These are phyloP conservation scores for Cutaneotrichosporon sp. DNA, from an alignment of 1,284 basidiomycete species.

Conservation along the genomic window DNA sequence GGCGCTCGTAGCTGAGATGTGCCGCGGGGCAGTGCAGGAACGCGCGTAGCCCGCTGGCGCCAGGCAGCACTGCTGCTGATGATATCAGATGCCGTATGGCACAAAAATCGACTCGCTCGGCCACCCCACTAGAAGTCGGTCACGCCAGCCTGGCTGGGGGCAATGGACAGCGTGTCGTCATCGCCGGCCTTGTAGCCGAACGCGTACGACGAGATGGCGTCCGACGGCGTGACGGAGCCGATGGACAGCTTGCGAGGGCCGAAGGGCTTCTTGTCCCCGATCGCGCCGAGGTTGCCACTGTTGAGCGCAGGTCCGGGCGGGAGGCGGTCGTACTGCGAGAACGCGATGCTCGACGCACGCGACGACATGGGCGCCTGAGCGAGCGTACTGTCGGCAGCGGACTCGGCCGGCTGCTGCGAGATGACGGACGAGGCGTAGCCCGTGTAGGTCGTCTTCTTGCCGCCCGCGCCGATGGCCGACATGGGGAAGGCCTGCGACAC, in stretches of 20 bases:
- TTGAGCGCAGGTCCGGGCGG: slow-evolving; percentile 38
- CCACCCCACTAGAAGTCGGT: slow-evolving; percentile 53
- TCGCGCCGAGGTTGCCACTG: slow-evolving; percentile 4
- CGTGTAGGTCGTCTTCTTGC: slow-evolving; percentile 64
- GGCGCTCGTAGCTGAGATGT: neutral
- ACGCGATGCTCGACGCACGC: slow-evolving; percentile 62
- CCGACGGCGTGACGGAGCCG: slow-evolving; percentile 63
- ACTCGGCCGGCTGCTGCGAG: slow-evolving; percentile 78
- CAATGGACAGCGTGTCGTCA: slow-evolving; percentile 50
- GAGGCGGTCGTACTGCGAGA: slow-evolving; percentile 75
- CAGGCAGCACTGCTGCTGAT: slow-evolving; percentile 2
- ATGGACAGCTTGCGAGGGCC: slow-evolving; percentile 65
- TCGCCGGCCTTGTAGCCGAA: slow-evolving; percentile 53
- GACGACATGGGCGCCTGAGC: slow-evolving; percentile 25
- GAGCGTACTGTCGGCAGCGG: slow-evolving; percentile 56
- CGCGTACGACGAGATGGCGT: slow-evolving; percentile 45
- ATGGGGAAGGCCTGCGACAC: slow-evolving; percentile 90
- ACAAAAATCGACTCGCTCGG: neutral
- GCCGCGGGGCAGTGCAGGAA: neutral
- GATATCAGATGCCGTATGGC: neutral
- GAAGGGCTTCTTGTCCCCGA: slow-evolving; percentile 22
- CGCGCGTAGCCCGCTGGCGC: neutral
- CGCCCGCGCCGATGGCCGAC: slow-evolving; percentile 53
- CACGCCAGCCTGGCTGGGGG: slow-evolving; percentile 53
- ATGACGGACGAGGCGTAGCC: slow-evolving; percentile 89